These are phyloP conservation scores for Acanthamoeba lenticulata DNA, from an alignment of 208 protist species.

Conservation along the genomic window DNA sequence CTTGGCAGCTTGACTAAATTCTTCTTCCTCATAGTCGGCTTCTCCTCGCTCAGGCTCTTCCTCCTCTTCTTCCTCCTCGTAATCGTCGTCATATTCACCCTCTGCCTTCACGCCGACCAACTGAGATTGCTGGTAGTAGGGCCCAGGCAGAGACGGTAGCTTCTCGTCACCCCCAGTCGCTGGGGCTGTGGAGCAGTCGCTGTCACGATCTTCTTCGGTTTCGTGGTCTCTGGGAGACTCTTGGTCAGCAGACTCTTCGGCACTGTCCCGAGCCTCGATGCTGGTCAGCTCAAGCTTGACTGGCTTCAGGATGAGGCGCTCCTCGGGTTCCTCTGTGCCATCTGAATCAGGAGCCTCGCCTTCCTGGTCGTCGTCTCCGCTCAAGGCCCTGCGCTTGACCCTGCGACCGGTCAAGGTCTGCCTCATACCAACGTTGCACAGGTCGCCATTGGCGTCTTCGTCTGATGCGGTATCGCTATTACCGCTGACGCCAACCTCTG, in stretches of 20 bases:
- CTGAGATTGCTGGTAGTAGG: too few relatives aligned
- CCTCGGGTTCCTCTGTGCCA: not conserved
- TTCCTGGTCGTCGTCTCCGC: not conserved
- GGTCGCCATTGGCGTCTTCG: not conserved
- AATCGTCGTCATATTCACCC: too few relatives aligned
- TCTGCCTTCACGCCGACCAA: too few relatives aligned
- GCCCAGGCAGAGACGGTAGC: too few relatives aligned
- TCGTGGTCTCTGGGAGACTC: too few relatives aligned
- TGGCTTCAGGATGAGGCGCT: not conserved
- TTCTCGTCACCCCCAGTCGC: too few relatives aligned
- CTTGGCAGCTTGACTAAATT: not conserved
- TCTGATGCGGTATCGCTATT: not conserved
- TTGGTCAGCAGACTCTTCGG: too few relatives aligned
- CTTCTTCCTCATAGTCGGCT: not conserved
- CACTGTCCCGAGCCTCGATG: too few relatives aligned
- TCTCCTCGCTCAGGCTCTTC: not conserved
- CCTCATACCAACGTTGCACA: too few relatives aligned
- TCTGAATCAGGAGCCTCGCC: not conserved
- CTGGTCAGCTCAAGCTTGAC: not conserved
- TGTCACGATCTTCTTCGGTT: too few relatives aligned
- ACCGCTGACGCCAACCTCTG: not conserved
- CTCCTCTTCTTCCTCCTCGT: not conserved
- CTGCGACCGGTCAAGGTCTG: not conserved
- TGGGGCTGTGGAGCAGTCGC: too few relatives aligned
- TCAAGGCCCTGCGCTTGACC: not conserved